Conservation (phyloP, 768 basidiomycete genomes). For the Russula earlei region DNA sequence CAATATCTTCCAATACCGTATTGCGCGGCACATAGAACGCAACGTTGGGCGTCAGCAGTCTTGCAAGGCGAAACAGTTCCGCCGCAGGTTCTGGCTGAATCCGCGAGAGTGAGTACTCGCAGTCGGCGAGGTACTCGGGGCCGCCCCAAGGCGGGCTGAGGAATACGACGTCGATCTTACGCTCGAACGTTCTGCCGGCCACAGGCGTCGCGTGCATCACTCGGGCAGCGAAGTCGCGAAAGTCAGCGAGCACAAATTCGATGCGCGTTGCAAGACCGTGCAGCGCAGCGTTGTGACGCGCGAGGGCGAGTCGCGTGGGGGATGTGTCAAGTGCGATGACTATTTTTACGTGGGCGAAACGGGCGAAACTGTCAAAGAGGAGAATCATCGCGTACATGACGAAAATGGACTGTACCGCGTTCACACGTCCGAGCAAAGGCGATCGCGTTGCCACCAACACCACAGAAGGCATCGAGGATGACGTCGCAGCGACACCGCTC, state of each 20-base stretch:
- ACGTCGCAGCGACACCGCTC: constrained; percentile 81
- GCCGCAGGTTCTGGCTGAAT: constrained; percentile 77
- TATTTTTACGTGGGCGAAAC: constrained; percentile 25
- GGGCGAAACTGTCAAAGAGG: not conserved
- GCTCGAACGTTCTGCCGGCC: constrained; percentile 12
- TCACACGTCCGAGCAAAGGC: constrained; percentile 96
- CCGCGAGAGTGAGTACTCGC: constrained; percentile 57
- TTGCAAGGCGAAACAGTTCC: constrained; percentile 68
- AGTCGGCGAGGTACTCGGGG: constrained; percentile 52
- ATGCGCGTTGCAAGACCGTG: constrained; percentile 94
- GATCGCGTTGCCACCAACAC: constrained; percentile 95
- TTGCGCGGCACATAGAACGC: constrained; percentile 90
- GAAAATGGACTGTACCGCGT: constrained; percentile 48
- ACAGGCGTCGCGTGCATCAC: not conserved
- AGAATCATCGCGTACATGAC: not conserved
- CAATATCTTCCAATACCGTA: constrained; percentile 61
- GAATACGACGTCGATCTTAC: constrained; percentile 81
- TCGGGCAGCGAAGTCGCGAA: constrained; percentile 64
- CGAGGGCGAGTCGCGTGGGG: constrained; percentile 75
- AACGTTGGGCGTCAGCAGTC: constrained; percentile 67
- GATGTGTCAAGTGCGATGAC: constrained; percentile 93
- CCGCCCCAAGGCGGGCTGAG: constrained; percentile 96
- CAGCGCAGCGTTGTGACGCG: constrained; percentile 86
- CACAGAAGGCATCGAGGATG: constrained; percentile 91
- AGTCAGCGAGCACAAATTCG: constrained; percentile 87